These are phyloP conservation scores for Pyronema domesticum DNA, from an alignment of 495 filamentous ascomycete genomes.

Conservation along the genomic window DNA sequence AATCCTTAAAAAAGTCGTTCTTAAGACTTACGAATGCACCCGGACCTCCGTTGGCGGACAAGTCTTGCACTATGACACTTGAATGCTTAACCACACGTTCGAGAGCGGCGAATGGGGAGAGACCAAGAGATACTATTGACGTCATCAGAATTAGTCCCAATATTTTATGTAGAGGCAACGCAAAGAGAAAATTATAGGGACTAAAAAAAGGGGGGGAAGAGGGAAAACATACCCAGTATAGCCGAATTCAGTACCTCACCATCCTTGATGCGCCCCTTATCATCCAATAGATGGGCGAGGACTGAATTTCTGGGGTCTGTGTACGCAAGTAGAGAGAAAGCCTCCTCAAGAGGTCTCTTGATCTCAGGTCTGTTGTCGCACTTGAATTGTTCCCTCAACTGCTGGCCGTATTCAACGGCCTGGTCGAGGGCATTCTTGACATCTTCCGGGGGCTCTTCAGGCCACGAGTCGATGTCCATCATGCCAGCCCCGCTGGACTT, in stretches of 20 bases:
- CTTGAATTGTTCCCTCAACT: slow-evolving; percentile 56
- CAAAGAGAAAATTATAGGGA: background rate
- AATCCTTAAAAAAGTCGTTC: slow-evolving; percentile 38
- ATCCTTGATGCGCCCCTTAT: slow-evolving; percentile 54
- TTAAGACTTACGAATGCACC: slow-evolving; percentile 75
- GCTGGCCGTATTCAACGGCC: slow-evolving; percentile 63
- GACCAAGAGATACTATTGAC: slow-evolving; percentile 64
- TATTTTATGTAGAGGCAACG: background rate
- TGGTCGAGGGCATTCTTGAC: slow-evolving; percentile 32
- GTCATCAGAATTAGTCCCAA: background rate
- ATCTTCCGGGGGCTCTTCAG: slow-evolving; percentile 25
- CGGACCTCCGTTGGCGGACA: slow-evolving; percentile 64
- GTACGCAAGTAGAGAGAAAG: slow-evolving; percentile 81
- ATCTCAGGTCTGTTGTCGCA: slow-evolving; percentile 50
- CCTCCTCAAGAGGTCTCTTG: slow-evolving; percentile 58
- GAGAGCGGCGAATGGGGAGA: slow-evolving; percentile 70
- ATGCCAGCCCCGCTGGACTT: slow-evolving; percentile 21
- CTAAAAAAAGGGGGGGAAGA: background rate
- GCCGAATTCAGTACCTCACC: slow-evolving; percentile 91
- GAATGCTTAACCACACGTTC: slow-evolving; percentile 81
- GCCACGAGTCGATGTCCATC: slow-evolving; percentile 66
- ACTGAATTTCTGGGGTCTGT: slow-evolving; percentile 54
- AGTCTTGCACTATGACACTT: slow-evolving; percentile 61
- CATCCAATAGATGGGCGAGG: slow-evolving; percentile 63
- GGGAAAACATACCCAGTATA: slow-evolving; percentile 54